These are phyloP conservation scores for Echria macrotheca DNA, from an alignment of 495 filamentous ascomycete species.

Conservation along the genomic window DNA sequence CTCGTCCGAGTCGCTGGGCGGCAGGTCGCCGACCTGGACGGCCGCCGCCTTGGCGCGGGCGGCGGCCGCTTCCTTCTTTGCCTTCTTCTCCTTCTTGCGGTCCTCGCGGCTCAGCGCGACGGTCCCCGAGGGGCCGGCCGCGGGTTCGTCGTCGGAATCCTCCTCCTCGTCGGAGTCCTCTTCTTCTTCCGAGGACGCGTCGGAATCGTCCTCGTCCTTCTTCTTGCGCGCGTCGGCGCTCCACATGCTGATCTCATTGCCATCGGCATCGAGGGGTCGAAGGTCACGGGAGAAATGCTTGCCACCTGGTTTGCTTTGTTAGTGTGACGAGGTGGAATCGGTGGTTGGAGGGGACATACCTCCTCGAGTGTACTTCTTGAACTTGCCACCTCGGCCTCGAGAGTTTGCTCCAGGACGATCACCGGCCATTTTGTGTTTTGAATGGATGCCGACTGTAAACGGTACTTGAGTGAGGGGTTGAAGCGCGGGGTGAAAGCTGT, in stretches of 20 bases:
- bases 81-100: constrained; percentile 82
- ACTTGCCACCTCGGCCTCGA: constrained; percentile 84
- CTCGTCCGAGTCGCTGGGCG: constrained; percentile 60
- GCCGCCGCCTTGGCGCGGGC: constrained; percentile 56
- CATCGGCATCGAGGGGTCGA: constrained; percentile 78
- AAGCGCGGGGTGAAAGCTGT: constrained; percentile 17
- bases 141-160: constrained; percentile 30
- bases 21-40: constrained; percentile 77
- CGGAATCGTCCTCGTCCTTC: constrained; percentile 30
- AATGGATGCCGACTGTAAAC: too few species aligned
- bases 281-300: constrained; percentile 92
- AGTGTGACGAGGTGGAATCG: background rate
- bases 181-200: constrained; percentile 47
- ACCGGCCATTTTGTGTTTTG: constrained; percentile 60
- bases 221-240: constrained; percentile 35
- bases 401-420: constrained; percentile 49
- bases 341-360: constrained; percentile 50
- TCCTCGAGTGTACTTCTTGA: constrained; percentile 86
- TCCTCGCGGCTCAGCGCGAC: constrained; percentile 71
- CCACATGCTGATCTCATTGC: constrained; percentile 75
- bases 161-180: constrained; percentile 42
- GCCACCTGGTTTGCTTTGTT: constrained; percentile 56
- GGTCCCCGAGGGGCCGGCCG: constrained; percentile 30
- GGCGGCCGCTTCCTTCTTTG: constrained; percentile 83
- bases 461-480: constrained; percentile 5